Conservation (phyloP, 768 basidiomycete genomes). For the Collybiopsis luxurians region DNA sequence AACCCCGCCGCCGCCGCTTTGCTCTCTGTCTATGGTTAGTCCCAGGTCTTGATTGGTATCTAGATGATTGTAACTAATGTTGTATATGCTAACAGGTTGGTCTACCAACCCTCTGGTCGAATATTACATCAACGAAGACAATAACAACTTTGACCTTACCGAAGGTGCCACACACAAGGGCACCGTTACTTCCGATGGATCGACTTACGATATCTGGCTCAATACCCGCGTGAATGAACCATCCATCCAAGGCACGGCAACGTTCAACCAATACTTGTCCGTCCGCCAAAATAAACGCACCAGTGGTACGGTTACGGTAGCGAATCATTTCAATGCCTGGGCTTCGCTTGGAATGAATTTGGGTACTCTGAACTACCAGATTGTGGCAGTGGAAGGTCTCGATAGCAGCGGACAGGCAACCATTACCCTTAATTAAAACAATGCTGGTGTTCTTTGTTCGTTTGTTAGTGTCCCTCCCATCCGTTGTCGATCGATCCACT, state of each 20-base stretch:
- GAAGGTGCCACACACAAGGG: conserved; percentile 21
- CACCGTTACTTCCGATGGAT: conserved; percentile 28
- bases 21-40: conserved; percentile 27
- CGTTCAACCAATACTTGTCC: conserved; percentile 30
- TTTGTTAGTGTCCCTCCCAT: too few relatives aligned
- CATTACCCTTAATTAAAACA: background rate
- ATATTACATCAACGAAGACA: conserved; percentile 30
- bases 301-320: conserved; percentile 14
- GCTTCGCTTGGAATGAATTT: conserved; percentile 17
- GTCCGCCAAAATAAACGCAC: conserved; percentile 15
- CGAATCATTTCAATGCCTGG: conserved; percentile 29
- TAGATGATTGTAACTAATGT: background rate
- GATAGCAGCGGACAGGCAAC: conserved; percentile 16
- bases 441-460: background rate
- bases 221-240: conserved; percentile 28
- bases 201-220: conserved; percentile 28
- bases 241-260: conserved; percentile 31
- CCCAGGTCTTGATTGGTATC: background rate
- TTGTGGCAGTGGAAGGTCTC: conserved; percentile 27
- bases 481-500: background rate
- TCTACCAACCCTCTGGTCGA: conserved; percentile 29
- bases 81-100: conserved; percentile 14
- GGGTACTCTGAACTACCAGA: conserved; percentile 25
- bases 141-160: conserved; percentile 27
- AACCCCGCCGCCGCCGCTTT: conserved; percentile 25